A percentile compares a stretch with the other conserved stretches of the same genome.
These are phyloP conservation scores for Usnea hakonensis DNA, from an alignment of 495 filamentous ascomycete species.

Conservation along the genomic window DNA sequence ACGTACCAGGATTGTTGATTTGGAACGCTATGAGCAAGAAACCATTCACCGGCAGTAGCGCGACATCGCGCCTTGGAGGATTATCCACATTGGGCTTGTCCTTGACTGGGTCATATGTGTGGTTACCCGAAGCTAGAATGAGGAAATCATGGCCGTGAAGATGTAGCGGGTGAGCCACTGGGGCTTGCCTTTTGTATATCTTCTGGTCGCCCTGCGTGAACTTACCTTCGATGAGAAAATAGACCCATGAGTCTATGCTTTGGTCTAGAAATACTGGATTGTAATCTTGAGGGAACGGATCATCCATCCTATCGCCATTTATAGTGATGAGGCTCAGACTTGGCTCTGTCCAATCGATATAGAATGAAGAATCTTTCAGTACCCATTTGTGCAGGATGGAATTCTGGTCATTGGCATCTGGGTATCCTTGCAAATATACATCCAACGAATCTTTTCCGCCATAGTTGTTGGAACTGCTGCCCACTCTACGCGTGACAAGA, in stretches of 20 bases:
- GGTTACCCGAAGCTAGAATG: slow-evolving; percentile 41
- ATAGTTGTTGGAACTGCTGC: too few relatives aligned
- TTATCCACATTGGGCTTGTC: slow-evolving; percentile 27
- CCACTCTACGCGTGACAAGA: slow-evolving; percentile 8
- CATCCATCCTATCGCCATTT: too few relatives aligned
- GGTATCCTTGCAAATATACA: too few relatives aligned
- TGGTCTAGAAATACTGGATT: too few relatives aligned
- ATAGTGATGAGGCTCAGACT: too few relatives aligned
- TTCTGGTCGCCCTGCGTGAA: not conserved
- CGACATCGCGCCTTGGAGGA: slow-evolving; percentile 52
- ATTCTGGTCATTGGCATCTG: too few relatives aligned
- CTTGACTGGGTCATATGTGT: slow-evolving; percentile 17
- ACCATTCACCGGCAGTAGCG: slow-evolving; percentile 42
- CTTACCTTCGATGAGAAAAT: slow-evolving; percentile 5
- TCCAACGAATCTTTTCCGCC: too few relatives aligned
- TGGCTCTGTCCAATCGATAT: too few relatives aligned
- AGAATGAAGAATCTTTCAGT: too few relatives aligned
- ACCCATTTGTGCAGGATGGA: too few relatives aligned
- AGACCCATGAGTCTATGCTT: slow-evolving; percentile 21
- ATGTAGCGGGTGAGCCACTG: slow-evolving; percentile 23
- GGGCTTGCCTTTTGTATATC: not conserved
- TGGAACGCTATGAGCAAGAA: slow-evolving; percentile 47
- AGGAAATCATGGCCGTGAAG: slow-evolving; percentile 52
- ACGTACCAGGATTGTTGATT: slow-evolving; percentile 36
- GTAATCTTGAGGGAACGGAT: too few relatives aligned